phyloP scores from a whole-genome alignment of 495 filamentous ascomycete species.

The Hypoxylon crocopeplum region DNA sequence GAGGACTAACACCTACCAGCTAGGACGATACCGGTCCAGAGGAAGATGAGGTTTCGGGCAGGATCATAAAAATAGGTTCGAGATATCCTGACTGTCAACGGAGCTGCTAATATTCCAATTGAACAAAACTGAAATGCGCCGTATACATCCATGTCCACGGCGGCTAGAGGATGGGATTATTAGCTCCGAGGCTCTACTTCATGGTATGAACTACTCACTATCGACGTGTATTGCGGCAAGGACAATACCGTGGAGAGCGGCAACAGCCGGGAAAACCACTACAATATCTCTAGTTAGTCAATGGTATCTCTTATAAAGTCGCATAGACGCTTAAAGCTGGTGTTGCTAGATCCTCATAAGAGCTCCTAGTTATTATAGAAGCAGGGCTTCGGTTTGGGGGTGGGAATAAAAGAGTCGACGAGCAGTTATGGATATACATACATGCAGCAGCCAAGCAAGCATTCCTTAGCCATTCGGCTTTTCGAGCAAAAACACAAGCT shows the following conservation, averaged over 20 bases:
- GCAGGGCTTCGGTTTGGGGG: too few relatives aligned
- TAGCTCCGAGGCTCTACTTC: neutral
- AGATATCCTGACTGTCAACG: conserved; percentile 61
- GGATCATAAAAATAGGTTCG: conserved; percentile 66
- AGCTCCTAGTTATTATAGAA: too few relatives aligned
- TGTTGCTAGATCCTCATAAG: too few relatives aligned
- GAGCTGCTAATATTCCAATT: conserved; percentile 66
- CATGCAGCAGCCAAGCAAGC: conserved; percentile 65
- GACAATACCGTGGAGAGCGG: conserved; percentile 65
- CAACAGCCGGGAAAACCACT: conserved; percentile 65
- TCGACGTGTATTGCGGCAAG: conserved; percentile 59
- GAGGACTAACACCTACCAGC: conserved; percentile 48
- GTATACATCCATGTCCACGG: conserved; percentile 70
- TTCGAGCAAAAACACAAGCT: conserved; percentile 63
- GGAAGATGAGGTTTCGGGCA: conserved; percentile 65
- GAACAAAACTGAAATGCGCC: conserved; percentile 69
- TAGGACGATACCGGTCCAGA: conserved; percentile 65
- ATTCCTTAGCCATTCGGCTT: conserved; percentile 62
- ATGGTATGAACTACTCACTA: conserved; percentile 46
- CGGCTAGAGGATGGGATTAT: conserved; percentile 45
- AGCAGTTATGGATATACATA: conserved; percentile 5
- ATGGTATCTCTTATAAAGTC: neutral
- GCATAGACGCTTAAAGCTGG: neutral
- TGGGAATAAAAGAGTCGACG: too few relatives aligned
- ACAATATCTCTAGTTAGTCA: conserved; percentile 1